phyloP scores from a whole-genome alignment of 768 basidiomycete genomes.

The Termitomyces sp. region DNA sequence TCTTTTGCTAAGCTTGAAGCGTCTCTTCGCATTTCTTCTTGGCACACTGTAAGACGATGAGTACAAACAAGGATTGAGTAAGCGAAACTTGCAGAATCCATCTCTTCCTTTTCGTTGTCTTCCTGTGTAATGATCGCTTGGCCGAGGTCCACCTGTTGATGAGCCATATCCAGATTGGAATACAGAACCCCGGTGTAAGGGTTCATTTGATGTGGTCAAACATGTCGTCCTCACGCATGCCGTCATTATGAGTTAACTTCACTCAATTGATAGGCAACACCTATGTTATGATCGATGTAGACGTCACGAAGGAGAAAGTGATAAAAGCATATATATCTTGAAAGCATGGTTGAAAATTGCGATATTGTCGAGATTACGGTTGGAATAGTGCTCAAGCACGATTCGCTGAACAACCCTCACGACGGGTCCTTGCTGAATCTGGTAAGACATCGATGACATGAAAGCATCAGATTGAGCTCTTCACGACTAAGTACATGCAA shows the following conservation, averaged over 20 bases:
- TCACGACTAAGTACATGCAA: too few species aligned
- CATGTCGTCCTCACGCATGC: slow-evolving; percentile 19
- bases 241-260: slow-evolving; percentile 4
- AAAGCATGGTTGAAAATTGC: slow-evolving; percentile 25
- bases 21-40: slow-evolving; percentile 24
- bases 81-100: slow-evolving; percentile 25
- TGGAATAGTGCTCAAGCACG: slow-evolving; percentile 13
- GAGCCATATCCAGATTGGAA: slow-evolving; percentile 4
- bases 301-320: neutral
- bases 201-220: neutral
- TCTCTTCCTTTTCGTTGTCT: slow-evolving; percentile 26
- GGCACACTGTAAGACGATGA: slow-evolving; percentile 16
- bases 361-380: slow-evolving; percentile 27
- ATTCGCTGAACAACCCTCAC: slow-evolving; percentile 18
- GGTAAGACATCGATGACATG: slow-evolving; percentile 19
- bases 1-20: too few species aligned
- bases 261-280: slow-evolving; percentile 26
- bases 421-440: slow-evolving; percentile 18
- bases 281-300: slow-evolving; percentile 23
- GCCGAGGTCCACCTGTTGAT: too few species aligned
- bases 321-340: slow-evolving; percentile 21
- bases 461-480: slow-evolving; percentile 18
- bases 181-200: slow-evolving; percentile 21
- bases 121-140: too few species aligned
- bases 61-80: too few species aligned